A percentile compares a stretch with the other conserved stretches of the same genome.
Conservation (phyloP, 306 rosid species). For the Castanea sativa region DNA sequence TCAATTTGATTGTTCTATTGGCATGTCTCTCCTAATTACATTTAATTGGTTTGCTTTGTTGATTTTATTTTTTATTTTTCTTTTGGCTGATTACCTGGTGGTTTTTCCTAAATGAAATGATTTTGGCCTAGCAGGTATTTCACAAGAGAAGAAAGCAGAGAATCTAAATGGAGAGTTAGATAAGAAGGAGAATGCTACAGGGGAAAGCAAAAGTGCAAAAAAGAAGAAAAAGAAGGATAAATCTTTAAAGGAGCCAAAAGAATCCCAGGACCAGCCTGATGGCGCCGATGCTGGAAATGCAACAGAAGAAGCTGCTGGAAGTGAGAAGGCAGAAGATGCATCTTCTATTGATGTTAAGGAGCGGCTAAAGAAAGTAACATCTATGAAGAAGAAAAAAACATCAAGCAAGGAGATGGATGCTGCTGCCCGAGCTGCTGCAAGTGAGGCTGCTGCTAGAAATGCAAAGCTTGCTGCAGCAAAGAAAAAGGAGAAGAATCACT, state of each 20-base stretch:
- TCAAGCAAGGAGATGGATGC: conserved; percentile 77
- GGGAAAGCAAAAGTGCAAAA: conserved; percentile 57
- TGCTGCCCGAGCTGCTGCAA: conserved; percentile 71
- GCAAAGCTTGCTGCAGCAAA: conserved; percentile 70
- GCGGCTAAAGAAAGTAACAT: conserved; percentile 67
- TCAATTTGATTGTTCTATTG: neutral
- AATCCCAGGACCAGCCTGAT: conserved; percentile 47
- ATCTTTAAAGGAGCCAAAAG: conserved; percentile 58
- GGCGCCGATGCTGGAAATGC: conserved; percentile 27
- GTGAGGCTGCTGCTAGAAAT: conserved; percentile 72
- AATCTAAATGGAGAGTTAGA: conserved; percentile 39
- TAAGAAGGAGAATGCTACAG: conserved; percentile 48
- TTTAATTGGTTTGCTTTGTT: neutral
- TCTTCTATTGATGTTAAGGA: conserved; percentile 64
- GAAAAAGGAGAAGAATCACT: conserved; percentile 75
- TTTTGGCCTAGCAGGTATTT: conserved; percentile 20
- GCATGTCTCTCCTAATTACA: neutral
- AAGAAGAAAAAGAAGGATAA: conserved; percentile 86
- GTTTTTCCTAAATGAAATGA: neutral
- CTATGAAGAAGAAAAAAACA: conserved; percentile 62
- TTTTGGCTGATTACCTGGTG: neutral
- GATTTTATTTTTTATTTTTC: conserved; percentile 3
- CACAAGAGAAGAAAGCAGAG: conserved; percentile 38
- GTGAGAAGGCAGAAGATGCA: conserved; percentile 50
- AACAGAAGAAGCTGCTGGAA: conserved; percentile 34